Evolutionary conservation across 169 alveolate genomes (phyloP), one percentile per base, ranked within the genome.

Genomic region (Cryptosporidium ryanae): DNA sequence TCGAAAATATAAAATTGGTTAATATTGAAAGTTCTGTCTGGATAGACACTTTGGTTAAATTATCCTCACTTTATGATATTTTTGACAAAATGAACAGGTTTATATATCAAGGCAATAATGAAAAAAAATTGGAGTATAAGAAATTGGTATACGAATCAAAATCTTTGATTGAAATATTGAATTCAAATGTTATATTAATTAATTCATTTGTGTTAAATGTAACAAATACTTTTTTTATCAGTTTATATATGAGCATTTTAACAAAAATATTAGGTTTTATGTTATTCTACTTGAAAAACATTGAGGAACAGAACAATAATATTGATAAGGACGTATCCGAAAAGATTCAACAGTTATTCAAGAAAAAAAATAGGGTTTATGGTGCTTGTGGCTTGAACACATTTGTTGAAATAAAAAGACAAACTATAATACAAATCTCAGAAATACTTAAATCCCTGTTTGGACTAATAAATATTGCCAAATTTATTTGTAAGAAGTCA

Each of bases 11-110:
- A 10, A 61, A 59, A 15, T 31, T 76, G 23, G 23, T 8, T 13
- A 59, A 50, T 34, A 8, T 61, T 3, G 71, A 76, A 21, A 34
- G 44, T n/a, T 21, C 43, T 59, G 23, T 38, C 12, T 76, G 84
- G 84, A 76, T 76, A 29, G 25, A 27, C 13, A 17, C 43, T 27
- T 32, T 76, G 10, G 31, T 27, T 13, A 21, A 52, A 52, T 52
- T 52, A 52, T n/a, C 63, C 5, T 52, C 21, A 6, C 21, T 52
- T n/a, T 52, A 52, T 12, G 63, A 52, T 52, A 5, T 12, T n/a
- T n/a, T 52, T n/a, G 27, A 52, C 12, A 12, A 38, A 38, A 38
- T 38, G 46, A 38, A 52, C 27, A 52, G 1, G 5, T n/a, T 52
- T 52, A 12, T 52, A 52, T 52, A n/a, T n/a, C 31, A 52, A 52